Evolutionary conservation across 345 rosid species (phyloP), one percentile per base, ranked within the genome.

Genomic region (Acer campestre): DNA sequence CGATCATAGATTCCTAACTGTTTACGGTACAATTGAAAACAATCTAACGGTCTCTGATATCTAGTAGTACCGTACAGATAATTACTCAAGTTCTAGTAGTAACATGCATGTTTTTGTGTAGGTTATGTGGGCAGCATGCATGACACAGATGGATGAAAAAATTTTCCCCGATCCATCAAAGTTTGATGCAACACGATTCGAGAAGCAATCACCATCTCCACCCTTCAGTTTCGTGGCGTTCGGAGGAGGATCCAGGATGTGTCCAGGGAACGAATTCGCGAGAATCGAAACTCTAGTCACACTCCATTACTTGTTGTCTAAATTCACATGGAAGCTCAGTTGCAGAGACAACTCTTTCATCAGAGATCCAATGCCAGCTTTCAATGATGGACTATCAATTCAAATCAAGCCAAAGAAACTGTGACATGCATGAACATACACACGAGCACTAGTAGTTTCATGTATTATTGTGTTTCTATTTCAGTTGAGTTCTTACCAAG

Each of bases 241-340:
- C 0, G 83, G 81, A 44, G 83, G 84, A 18, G 80, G 83, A 23
- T 31, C 81, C 0, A 67, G 80, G 38, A 77, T 68, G 7, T 84
- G 87, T 73, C 87, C 85, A 3, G 87, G 79, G 25, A 31, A 59
- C 13, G 85, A 86, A 44, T 86, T 86, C 56, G 82, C 84, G 0
- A 80, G 82, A 35, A 61, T 86, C 40, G 85, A 83, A 80, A 83
- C 85, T 1, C 61, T 81, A 5, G 70, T 62, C n/a, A 58, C 80
- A 5, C 75, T 80, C 1, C 85, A 84, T 53, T 64, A 82, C 63
- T 16, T 81, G 55, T 82, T 81, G 42, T 81, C 79, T 42, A 48
- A 8, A 6, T 80, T 81, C 61, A 77, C 66, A 2, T 80, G 85
- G 80, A 80, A 77, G 46, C 67, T 80, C 7, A 51, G 79, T 23